These are phyloP conservation scores for Fagopyrum tataricum DNA, from an alignment of 148 eudicot species.

Conservation along the genomic window DNA sequence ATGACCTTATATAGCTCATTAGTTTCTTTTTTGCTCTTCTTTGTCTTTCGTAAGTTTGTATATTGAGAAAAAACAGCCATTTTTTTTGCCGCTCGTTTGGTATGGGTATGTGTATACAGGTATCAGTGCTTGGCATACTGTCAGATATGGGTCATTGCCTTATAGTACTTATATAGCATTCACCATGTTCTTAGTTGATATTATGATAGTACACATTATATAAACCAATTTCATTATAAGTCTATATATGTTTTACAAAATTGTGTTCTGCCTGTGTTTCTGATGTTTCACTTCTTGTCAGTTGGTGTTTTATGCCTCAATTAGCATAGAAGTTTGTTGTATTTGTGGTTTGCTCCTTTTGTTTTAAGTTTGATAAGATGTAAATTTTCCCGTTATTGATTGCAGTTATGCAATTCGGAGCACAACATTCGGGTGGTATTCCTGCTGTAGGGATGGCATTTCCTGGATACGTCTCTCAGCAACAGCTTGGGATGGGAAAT, in stretches of 20 bases:
- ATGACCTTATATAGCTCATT: neutral
- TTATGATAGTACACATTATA: neutral
- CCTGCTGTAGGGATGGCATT: constrained; percentile 99
- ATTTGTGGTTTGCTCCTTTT: constrained; percentile 12
- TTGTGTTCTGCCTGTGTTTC: neutral
- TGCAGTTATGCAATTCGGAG: constrained; percentile 90
- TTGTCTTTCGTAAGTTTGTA: neutral
- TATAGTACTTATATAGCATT: neutral
- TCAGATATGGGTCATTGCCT: too few relatives aligned
- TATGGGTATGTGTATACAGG: too few relatives aligned
- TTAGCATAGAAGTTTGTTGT: neutral
- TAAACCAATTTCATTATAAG: neutral
- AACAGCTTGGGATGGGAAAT: constrained; percentile 62
- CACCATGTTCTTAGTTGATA: neutral
- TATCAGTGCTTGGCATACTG: too few relatives aligned
- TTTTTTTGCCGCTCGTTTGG: too few relatives aligned
- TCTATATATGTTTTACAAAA: neutral
- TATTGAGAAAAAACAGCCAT: neutral
- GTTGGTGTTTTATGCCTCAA: neutral
- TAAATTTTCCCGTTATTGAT: neutral
- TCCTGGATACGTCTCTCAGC: constrained; percentile 93
- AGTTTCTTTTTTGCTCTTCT: neutral
- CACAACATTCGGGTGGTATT: constrained; percentile 81
- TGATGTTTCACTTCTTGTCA: neutral
- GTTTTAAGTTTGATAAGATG: neutral